Evolutionary conservation across 352 stramenopile genomes (phyloP), one percentile per base, ranked within the genome.

Genomic region (Globisporangium viniferum): DNA sequence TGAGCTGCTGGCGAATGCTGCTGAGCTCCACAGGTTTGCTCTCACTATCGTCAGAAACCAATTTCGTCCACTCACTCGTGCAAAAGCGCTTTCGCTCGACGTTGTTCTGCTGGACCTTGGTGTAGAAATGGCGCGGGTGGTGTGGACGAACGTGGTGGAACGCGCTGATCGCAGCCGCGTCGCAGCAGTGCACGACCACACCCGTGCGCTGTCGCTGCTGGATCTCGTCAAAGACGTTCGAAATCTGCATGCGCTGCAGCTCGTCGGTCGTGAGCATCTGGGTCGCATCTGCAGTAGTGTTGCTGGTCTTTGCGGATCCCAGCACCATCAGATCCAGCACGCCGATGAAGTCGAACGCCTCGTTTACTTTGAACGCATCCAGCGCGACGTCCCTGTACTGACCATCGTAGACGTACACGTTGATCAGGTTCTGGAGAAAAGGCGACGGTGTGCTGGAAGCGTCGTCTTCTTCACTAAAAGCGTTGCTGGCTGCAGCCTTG

Each of bases 341-440:
- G 14, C 85, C 87, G 3, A 90, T 72, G 65, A 95, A 95, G 62
- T 95, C 87, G 35, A 93, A 95, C 18, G 84, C 76, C 60, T 92
- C 83, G 73, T 95, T 95, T 56, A 95, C 85, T 64, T 88, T 91
- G 65, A 92, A 95, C 5, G 71, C 73, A 54, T 89, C 79, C 35
- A 90, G 36, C 3, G 66, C 41, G 4, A 81, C 64, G 56, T 77
- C 73, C 35, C 76, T 70, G 69, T 84, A 90, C 66, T 92, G 82
- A 1, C 75, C 75, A 18, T 91, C 86, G 58, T 93, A 93, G 6
- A 92, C 82, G 69, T 89, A 93, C 33, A 93, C 77, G 36, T 69
- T 90, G 31, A 93, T 70, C 4, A 85, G 64, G 20, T 85, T 70
- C 10, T 75, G 70, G 3, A 69, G 57, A 10, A 61, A 64, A 5